Evolutionary conservation across 2,329 filamentous ascomycete species (phyloP).

Genomic region (Botryosphaeria dothidea): DNA sequence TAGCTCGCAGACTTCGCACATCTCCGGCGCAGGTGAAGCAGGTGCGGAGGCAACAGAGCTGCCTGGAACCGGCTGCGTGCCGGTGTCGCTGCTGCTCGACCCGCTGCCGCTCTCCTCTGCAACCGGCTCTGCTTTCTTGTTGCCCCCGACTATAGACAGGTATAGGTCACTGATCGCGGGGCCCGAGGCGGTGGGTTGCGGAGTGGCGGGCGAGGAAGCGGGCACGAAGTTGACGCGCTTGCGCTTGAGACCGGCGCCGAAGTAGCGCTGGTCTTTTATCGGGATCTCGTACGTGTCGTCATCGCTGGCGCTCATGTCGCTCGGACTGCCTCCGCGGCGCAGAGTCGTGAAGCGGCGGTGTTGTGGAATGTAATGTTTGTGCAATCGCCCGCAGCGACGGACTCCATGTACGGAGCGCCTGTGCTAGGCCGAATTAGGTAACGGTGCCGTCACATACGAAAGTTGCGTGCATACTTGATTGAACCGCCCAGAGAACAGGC

Average conservation of each 20-base stretch:
- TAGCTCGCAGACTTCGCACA: constrained; percentile 39
- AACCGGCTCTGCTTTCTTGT: constrained; percentile 20
- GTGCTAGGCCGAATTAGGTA: background rate
- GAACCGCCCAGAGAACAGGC: too few species aligned
- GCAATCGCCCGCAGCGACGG: background rate
- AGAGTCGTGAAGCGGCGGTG: background rate
- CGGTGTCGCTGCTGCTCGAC: background rate
- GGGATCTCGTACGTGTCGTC: constrained; percentile 62
- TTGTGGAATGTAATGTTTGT: background rate
- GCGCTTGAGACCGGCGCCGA: constrained; percentile 63
- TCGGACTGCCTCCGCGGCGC: background rate
- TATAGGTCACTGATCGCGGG: constrained; percentile 59
- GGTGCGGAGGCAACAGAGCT: background rate
- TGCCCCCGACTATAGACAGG: constrained; percentile 36
- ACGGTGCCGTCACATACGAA: background rate
- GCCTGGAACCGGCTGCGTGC: background rate
- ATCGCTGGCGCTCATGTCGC: constrained; percentile 25
- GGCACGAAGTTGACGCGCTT: constrained; percentile 63
- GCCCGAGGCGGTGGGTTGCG: constrained; percentile 20
- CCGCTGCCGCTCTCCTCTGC: background rate
- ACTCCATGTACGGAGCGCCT: background rate
- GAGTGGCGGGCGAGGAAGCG: constrained; percentile 36
- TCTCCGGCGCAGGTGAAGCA: constrained; percentile 24
- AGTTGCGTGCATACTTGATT: too few species aligned
- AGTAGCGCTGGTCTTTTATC: constrained; percentile 59